Evolutionary conservation across 331 rosid species (phyloP), one percentile per base, ranked within the genome.

Genomic region (Stylosanthes scabra): DNA sequence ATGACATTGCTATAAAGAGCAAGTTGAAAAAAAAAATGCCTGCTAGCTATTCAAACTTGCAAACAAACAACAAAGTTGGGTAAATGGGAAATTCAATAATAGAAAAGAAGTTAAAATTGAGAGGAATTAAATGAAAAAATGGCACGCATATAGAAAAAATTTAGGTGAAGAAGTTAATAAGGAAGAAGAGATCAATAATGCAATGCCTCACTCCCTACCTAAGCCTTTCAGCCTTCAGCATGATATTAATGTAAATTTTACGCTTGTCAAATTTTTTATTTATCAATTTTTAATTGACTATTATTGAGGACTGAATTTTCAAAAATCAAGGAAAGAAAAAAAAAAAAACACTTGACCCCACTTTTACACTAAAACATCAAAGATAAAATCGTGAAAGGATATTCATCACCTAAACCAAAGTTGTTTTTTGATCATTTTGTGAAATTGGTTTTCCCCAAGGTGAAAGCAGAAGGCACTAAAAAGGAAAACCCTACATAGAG

Each of bases 21-120:
- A 29, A 39, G 9, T 45, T 20, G 25, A 20, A 20, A 50, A 13
- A 20, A 16, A 37, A 71, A 78, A 50, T 42, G 37, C 2, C 29
- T 20, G 0, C 25, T 20, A 20, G 6, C 31, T 42, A 45, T 34
- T 71, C 41, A 27, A 57, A 78, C 62, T 34, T 71, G 45, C 68
- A 71, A 46, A 58, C 44, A 58, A 58, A 47, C 57, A 27, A 2
- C 41, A 13, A 66, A 49, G 39, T 10, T 65, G 39, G 59, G 13
- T 9, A 58, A 34, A 34, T 3, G 58, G 11, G 59, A 29, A 31
- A 66, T 62, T 9, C 25, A 59, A 14, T 47, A 31, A 34, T 34
- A 42, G 59, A 66, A 75, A 28, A 42, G 55, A 46, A 58, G 20
- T 15, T 7, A 75, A 75, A 66, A 39, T 46, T 46, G 61, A 31